Evolutionary conservation across 1,284 basidiomycete species (phyloP).

Genomic region (Cryptococcus hybrid): DNA sequence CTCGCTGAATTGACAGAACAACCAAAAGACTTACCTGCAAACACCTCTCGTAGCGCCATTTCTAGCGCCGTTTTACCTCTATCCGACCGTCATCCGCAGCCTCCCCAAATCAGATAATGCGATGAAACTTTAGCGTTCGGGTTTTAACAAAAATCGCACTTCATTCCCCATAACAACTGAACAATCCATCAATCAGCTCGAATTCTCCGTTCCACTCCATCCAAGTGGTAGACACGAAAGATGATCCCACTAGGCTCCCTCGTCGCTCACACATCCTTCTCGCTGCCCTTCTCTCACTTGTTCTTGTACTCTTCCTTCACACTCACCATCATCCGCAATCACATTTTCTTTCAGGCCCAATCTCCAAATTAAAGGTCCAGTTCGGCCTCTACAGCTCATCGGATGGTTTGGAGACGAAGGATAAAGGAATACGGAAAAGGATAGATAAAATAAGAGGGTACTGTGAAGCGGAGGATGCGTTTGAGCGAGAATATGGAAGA

Average conservation of each 20-base stretch:
- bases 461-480: conserved; percentile 26
- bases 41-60: too few species aligned
- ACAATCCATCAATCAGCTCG: too few species aligned
- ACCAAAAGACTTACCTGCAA: too few species aligned
- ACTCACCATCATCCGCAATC: conserved; percentile 4
- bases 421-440: conserved; percentile 11
- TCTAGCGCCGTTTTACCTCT: too few species aligned
- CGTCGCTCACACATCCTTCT: conserved; percentile 15
- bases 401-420: conserved; percentile 8
- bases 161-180: too few species aligned
- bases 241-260: conserved; percentile 5
- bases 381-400: neutral
- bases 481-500: conserved; percentile 37
- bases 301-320: conserved; percentile 13
- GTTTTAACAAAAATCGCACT: too few species aligned
- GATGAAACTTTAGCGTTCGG: too few species aligned
- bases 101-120: too few species aligned
- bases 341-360: neutral
- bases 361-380: neutral
- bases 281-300: conserved; percentile 7
- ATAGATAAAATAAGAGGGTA: conserved; percentile 13
- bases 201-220: too few species aligned
- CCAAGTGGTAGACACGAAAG: neutral
- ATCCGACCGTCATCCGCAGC: too few species aligned
- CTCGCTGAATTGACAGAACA: too few species aligned